Conservation (phyloP, 2,329 filamentous ascomycete genomes). For the Alternaria rosae region DNA sequence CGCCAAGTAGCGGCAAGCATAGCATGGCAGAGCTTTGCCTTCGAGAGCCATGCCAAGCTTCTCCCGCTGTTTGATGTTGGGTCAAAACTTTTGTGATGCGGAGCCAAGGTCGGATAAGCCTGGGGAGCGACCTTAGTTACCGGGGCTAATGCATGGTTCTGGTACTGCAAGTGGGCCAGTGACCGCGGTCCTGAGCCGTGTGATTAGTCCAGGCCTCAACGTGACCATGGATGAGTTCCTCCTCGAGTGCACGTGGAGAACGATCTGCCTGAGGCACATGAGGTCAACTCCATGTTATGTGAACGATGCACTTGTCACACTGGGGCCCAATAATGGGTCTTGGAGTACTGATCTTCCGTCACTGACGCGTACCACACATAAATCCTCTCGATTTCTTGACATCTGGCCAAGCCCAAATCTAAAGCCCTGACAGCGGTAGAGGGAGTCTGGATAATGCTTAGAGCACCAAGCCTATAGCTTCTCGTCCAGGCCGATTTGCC, state of each 20-base stretch:
- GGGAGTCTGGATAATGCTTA: conserved; percentile 16
- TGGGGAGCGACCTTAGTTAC: conserved; percentile 19
- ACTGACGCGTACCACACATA: background rate
- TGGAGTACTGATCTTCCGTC: background rate
- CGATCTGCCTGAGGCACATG: background rate
- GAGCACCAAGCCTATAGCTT: conserved; percentile 22
- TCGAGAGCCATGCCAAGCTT: conserved; percentile 33
- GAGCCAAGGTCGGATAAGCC: conserved; percentile 39
- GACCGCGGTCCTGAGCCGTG: conserved; percentile 25
- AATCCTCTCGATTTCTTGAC: background rate
- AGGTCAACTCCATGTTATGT: background rate
- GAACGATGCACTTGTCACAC: background rate
- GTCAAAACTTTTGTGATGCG: conserved; percentile 46
- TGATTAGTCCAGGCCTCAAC: conserved; percentile 8
- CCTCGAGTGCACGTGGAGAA: background rate
- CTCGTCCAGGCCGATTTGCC: conserved; percentile 14
- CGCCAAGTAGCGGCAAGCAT: conserved; percentile 42
- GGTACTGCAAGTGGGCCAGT: conserved; percentile 22
- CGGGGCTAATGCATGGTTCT: conserved; percentile 15
- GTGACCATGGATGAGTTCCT: conserved; percentile 6
- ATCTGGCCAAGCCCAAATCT: conserved; percentile 12
- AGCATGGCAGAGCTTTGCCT: conserved; percentile 31
- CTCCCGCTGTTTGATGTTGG: conserved; percentile 41
- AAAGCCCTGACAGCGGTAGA: conserved; percentile 17
- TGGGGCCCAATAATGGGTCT: background rate